Conservation (phyloP, 805 yeast genomes). For the Yamadazyma sp. region DNA sequence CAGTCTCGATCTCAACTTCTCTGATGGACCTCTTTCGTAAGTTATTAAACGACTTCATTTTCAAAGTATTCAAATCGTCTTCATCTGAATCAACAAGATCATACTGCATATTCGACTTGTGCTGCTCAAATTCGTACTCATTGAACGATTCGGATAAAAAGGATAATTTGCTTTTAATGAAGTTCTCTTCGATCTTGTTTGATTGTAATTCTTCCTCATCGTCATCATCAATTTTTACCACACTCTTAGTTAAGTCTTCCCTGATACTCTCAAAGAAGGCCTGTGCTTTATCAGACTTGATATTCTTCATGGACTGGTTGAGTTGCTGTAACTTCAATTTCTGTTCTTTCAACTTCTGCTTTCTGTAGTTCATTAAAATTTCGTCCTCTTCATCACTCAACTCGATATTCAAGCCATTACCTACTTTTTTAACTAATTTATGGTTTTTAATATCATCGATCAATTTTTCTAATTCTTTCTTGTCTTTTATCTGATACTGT, state of each 20-base stretch:
- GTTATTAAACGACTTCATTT: conserved; percentile 31
- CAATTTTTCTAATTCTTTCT: conserved; percentile 61
- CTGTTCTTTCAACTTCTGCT: conserved; percentile 46
- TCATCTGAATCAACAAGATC: conserved; percentile 34
- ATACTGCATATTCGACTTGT: conserved; percentile 34
- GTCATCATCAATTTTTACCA: conserved; percentile 24
- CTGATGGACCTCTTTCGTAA: conserved; percentile 23
- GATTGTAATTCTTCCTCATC: conserved; percentile 19
- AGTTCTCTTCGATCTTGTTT: conserved; percentile 48
- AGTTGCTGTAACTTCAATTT: conserved; percentile 48
- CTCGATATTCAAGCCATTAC: conserved; percentile 58
- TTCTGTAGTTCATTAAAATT: conserved; percentile 46
- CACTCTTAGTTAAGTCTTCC: conserved; percentile 19
- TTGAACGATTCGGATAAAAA: conserved; percentile 42
- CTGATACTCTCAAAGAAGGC: conserved; percentile 57
- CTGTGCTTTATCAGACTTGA: conserved; percentile 55
- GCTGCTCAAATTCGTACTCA: conserved; percentile 33
- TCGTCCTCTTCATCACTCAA: conserved; percentile 77
- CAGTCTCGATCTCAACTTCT: conserved; percentile 27
- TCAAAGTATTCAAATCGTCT: conserved; percentile 51
- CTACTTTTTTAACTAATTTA: conserved; percentile 58
- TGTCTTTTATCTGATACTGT: conserved; percentile 62
- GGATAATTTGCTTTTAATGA: conserved; percentile 56
- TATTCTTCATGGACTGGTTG: conserved; percentile 42
- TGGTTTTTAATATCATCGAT: conserved; percentile 73